Percentiles rank a stretch among this genome's conserved stretches.
Evolutionary conservation across 2,329 filamentous ascomycete species (phyloP).

Genomic region (Xylaria sp.): DNA sequence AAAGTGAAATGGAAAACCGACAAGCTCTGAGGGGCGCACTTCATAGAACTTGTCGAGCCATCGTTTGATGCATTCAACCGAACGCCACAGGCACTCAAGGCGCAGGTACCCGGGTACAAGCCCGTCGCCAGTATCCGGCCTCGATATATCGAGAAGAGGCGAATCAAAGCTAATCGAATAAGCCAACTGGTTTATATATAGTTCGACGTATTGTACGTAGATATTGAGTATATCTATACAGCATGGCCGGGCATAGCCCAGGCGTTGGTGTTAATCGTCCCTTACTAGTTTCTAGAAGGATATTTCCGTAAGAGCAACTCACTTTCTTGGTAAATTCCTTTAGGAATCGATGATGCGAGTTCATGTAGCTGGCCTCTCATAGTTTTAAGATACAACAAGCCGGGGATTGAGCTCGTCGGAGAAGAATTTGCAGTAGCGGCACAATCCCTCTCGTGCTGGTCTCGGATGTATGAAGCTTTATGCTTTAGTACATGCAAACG

Average conservation of each 20-base stretch:
- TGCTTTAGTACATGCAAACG: constrained; percentile 52
- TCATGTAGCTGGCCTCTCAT: constrained; percentile 50
- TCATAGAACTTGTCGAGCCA: constrained; percentile 50
- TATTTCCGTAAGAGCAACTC: constrained; percentile 5
- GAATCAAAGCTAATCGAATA: constrained; percentile 44
- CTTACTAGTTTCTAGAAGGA: neutral
- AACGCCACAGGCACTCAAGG: constrained; percentile 51
- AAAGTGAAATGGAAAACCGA: constrained; percentile 51
- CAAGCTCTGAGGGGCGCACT: constrained; percentile 43
- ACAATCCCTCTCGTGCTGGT: constrained; percentile 45
- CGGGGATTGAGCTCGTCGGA: constrained; percentile 34
- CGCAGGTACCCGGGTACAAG: constrained; percentile 47
- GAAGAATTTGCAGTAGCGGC: constrained; percentile 20
- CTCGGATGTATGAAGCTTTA: constrained; percentile 47
- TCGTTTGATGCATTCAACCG: constrained; percentile 49
- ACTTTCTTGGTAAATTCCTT: constrained; percentile 39
- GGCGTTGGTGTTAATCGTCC: constrained; percentile 26
- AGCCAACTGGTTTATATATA: constrained; percentile 42
- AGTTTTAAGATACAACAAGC: constrained; percentile 47
- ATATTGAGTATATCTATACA: constrained; percentile 42
- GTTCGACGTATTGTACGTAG: constrained; percentile 43
- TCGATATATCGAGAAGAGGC: constrained; percentile 31
- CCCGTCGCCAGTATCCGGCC: constrained; percentile 19
- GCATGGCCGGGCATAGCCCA: constrained; percentile 21
- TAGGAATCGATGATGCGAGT: constrained; percentile 46